Percentiles rank a stretch among this genome's conserved stretches.
phyloP scores from a whole-genome alignment of 768 basidiomycete genomes.

The Rhodotorula kratochvilovae region DNA sequence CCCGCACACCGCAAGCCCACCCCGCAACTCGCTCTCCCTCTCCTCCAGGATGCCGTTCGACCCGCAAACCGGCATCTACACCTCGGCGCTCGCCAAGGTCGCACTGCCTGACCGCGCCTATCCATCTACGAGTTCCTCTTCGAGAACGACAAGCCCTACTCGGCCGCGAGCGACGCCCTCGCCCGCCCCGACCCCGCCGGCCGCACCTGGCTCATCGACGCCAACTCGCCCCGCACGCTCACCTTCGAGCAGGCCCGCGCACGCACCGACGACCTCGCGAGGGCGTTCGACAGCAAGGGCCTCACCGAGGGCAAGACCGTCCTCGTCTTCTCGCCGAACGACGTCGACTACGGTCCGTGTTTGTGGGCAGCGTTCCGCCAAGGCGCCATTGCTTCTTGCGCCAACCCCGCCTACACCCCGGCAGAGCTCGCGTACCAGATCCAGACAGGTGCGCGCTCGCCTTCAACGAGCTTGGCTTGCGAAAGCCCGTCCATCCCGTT shows the following conservation, averaged over 20 bases:
- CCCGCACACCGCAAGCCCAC: background rate
- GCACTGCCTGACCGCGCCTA: slow-evolving; percentile 3
- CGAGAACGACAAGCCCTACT: background rate
- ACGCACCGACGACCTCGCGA: slow-evolving; percentile 17
- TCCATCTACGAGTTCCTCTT: slow-evolving; percentile 36
- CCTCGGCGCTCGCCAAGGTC: background rate
- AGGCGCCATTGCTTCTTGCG: slow-evolving; percentile 18
- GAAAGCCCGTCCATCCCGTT: too few species aligned
- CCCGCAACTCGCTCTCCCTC: too few species aligned
- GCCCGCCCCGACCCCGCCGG: background rate
- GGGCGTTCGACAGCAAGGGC: slow-evolving; percentile 11
- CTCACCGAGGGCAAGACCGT: background rate
- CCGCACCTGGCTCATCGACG: slow-evolving; percentile 21
- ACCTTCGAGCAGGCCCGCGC: slow-evolving; percentile 9
- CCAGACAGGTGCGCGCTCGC: background rate
- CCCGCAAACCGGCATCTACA: slow-evolving; percentile 20
- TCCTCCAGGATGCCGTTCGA: slow-evolving; percentile 30
- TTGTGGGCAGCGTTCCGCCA: slow-evolving; percentile 14
- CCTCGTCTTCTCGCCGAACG: slow-evolving; percentile 23
- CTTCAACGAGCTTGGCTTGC: too few species aligned
- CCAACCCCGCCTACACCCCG: slow-evolving; percentile 28
- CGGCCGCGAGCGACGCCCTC: background rate
- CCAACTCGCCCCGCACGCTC: background rate
- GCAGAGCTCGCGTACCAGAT: slow-evolving; percentile 30
- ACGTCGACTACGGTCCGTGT: slow-evolving; percentile 20